Base-by-base conservation (phyloP, 805 yeast genomes). In the Wickerhamomyces bovis region DNA sequence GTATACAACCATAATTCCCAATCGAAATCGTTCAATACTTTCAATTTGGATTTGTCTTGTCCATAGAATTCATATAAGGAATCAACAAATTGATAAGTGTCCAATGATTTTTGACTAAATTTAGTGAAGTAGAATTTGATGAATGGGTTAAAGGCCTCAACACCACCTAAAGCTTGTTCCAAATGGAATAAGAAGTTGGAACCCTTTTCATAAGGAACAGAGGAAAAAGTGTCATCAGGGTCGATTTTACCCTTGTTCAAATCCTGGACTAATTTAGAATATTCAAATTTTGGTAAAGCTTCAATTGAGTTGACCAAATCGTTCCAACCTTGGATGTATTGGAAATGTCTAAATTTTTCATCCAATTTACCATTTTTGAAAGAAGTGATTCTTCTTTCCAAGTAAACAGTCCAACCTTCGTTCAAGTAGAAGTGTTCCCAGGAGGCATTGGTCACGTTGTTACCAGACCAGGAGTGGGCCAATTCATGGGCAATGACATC, bases 381-480 rank as follows among this genome's bases (percentile, higher is more conserved):
- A 18, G 58, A 54, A 25, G 80, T 70, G 49, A 89, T 89, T 57
- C 96, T 72, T 63, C 97, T 77, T 66, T 89, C 97, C 33, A 89
- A 66, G 63, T 89, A 89, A 36, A 89, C 96, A 6, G 96, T 89
- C 96, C 96, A 89, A 33, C 97, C 97, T 69, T 89, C 97, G 63
- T 89, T 89, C 54, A 89, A 76, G 94, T 95, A 89, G 65, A 89
- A 89, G 68, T 89, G 95, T 61, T 87, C 90, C 94, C 96, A 89
- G 0, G 94, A 84, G 57, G 84, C 80, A 65, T 88, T 89, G 25
- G 96, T 89, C 38, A 89, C 96, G 53, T 89, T 74, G 61, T 89
- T 89, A 39, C 97, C 97, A 2, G 88, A 77, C 95, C 96, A 89
- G 38, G 95, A 84, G 64, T 89, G 97, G 1, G 96, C 90, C 54